Evolutionary conservation across 139 green algal species (phyloP).

Genomic region (Chlamydomonas applanata): DNA sequence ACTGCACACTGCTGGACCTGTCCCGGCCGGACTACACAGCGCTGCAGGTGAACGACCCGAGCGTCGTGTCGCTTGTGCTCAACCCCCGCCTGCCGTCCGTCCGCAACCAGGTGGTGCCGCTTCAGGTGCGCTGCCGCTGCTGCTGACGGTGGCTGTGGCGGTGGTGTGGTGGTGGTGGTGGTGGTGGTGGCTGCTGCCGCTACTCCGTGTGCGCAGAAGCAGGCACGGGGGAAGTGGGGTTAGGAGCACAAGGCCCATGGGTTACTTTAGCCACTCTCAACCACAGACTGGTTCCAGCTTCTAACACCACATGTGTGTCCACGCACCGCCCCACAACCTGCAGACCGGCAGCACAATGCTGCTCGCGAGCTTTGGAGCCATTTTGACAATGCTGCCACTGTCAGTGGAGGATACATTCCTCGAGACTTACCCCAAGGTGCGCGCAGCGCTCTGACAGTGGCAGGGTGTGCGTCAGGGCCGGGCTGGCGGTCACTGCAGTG

Average conservation of each 20-base stretch:
- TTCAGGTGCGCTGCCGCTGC: not conserved
- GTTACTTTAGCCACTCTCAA: too few relatives aligned
- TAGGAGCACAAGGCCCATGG: too few relatives aligned
- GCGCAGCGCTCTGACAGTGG: too few relatives aligned
- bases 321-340: not conserved
- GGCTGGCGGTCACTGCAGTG: not conserved
- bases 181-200: too few relatives aligned
- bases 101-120: constrained; percentile 16
- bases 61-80: constrained; percentile 8
- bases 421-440: constrained; percentile 24
- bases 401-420: constrained; percentile 39
- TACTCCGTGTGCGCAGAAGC: too few relatives aligned
- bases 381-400: constrained; percentile 8
- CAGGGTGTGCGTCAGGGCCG: too few relatives aligned
- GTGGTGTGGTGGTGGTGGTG: too few relatives aligned
- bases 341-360: constrained; percentile 22
- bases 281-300: too few relatives aligned
- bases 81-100: constrained; percentile 17
- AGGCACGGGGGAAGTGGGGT: too few relatives aligned
- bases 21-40: not conserved
- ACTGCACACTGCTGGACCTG: constrained; percentile 34
- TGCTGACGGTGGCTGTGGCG: too few relatives aligned
- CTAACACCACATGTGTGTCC: too few relatives aligned
- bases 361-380: constrained; percentile 11
- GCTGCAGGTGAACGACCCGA: not conserved